Evolutionary conservation across 2,329 filamentous ascomycete species (phyloP), one percentile per base, ranked within the genome.

Genomic region (Fusarium xyrophilum): DNA sequence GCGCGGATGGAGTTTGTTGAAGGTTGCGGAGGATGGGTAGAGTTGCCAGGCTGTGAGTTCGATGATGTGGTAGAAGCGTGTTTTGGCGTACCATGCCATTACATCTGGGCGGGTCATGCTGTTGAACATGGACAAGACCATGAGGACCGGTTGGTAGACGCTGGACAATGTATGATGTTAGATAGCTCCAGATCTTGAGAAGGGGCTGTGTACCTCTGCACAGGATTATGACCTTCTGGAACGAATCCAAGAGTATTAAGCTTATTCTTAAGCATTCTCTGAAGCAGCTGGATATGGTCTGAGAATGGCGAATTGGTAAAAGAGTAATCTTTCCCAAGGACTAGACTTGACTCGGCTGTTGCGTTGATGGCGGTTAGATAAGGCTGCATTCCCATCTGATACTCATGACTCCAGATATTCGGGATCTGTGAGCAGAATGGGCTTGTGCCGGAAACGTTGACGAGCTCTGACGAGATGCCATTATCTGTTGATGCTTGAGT

Each of bases 51-150:
- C 75, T 5, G 75, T 77, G 44, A 77, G 72, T 47, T 77, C 76
- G 36, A 77, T 73, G 36, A 78, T 77, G 58, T 77, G 75, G 47
- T 63, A 77, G 63, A 77, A 77, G 8, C 76, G 70, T 4, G 76
- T 79, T 28, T 77, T 85, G 13, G 81, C 85, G 9, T 79, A 79
- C 75, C 75, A 77, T 2, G 74, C 71, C 69, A 79, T 79, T 33
- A 76, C 76, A 40, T 77, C 77, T 6, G 77, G 77, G 0, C 77
- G 67, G 0, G 76, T 77, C 51, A 78, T 72, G 65, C 76, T 77
- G 57, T 78, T 78, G 61, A 78, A 78, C 64, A 78, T 73, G 23
- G 76, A 72, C 2, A 78, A 56, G 2, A 77, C 74, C 70, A 75
- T 77, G 6, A 72, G 56, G 1, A 78, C 74, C 0, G 74, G 68